phyloP scores from a whole-genome alignment of 2,329 filamentous ascomycete genomes.

The Fusarium chlamydosporum region DNA sequence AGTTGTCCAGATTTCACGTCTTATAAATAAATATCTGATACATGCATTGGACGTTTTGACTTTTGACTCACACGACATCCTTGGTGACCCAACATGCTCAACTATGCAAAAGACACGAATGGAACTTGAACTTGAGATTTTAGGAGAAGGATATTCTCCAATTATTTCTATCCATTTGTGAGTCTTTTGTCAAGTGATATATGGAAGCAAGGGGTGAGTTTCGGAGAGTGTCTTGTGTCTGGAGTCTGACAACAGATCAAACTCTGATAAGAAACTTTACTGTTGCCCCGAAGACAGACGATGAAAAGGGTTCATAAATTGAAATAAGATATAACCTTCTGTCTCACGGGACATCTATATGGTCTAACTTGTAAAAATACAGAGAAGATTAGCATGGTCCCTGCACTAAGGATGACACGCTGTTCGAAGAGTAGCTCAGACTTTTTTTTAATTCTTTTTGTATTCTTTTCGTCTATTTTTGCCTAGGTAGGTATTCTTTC shows the following conservation, averaged over 20 bases:
- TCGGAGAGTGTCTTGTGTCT: background rate
- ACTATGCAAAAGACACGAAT: background rate
- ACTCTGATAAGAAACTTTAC: background rate
- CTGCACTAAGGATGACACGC: slow-evolving; percentile 84
- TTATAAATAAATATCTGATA: no score
- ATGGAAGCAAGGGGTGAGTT: background rate
- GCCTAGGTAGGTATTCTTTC: no score
- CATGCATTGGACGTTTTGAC: no score
- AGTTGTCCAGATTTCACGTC: no score
- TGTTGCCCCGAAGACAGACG: background rate
- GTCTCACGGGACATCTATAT: background rate
- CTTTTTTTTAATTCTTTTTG: no score
- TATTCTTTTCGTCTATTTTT: no score
- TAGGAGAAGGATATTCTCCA: no score
- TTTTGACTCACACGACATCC: background rate
- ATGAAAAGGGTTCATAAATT: background rate
- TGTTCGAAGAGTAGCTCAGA: slow-evolving; percentile 38
- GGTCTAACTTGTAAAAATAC: no score
- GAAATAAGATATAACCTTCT: background rate
- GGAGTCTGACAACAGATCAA: no score
- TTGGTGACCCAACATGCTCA: background rate
- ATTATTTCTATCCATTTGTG: no score
- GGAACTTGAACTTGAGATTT: no score
- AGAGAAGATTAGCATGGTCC: slow-evolving; percentile 63
- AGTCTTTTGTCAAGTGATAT: background rate